Conservation (phyloP, 2,329 filamentous ascomycete species). For the Colletotrichum sublineola region DNA sequence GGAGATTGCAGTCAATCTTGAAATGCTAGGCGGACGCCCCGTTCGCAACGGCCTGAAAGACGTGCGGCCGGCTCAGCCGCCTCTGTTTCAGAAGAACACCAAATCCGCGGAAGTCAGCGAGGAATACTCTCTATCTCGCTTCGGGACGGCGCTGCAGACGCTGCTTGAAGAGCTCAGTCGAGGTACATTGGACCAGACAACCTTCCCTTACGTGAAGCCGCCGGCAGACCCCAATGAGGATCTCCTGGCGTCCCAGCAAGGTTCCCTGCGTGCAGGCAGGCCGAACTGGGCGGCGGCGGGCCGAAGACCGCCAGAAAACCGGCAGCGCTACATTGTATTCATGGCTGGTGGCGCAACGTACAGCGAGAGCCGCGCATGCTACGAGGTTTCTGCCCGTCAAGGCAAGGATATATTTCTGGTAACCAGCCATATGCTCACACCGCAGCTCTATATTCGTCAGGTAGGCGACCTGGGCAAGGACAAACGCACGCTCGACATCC, state of each 20-base stretch:
- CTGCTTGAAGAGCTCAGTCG: conserved; percentile 82
- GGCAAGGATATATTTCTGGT: conserved; percentile 88
- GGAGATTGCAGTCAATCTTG: conserved; percentile 81
- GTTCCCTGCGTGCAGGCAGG: conserved; percentile 90
- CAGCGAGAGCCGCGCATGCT: conserved; percentile 89
- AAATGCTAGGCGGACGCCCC: conserved; percentile 82
- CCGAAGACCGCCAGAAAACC: conserved; percentile 79
- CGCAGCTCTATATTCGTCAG: conserved; percentile 85
- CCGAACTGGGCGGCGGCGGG: conserved; percentile 95
- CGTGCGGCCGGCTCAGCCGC: conserved; percentile 71
- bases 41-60: conserved; percentile 78
- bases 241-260: conserved; percentile 68
- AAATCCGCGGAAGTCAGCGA: conserved; percentile 71
- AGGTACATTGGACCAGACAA: conserved; percentile 74
- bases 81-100: conserved; percentile 79
- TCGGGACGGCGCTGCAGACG: conserved; percentile 83
- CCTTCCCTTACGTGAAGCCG: conserved; percentile 81
- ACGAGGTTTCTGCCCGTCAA: conserved; percentile 81
- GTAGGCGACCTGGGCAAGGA: conserved; percentile 83
- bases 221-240: conserved; percentile 74
- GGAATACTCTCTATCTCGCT: conserved; percentile 89
- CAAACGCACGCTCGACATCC: conserved; percentile 82
- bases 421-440: conserved; percentile 93
- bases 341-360: conserved; percentile 97
- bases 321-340: conserved; percentile 92